Evolutionary conservation across 495 filamentous ascomycete species (phyloP), one percentile per base, ranked within the genome.

Genomic region (Xylaria venustula): DNA sequence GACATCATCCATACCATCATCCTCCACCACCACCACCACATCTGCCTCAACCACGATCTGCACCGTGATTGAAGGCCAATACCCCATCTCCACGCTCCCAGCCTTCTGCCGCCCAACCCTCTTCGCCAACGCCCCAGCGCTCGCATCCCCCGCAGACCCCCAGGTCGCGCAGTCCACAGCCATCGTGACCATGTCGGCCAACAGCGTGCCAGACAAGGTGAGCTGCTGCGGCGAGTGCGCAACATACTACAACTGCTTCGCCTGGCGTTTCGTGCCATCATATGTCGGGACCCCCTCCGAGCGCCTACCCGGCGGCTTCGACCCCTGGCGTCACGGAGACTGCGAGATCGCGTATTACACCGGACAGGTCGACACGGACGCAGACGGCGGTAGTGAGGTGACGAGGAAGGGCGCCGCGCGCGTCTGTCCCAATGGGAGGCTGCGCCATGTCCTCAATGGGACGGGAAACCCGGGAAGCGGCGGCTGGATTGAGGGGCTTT

Each of bases 221-320:
- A 64, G 65, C 56, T 71, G 68, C 58, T 71, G 68, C 57, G 64
- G 54, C n/a, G 61, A 64, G 50, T 71, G 68, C 54, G 68, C 66
- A 7, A 30, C 26, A 25, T 65, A 68, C 57, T 71, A 67, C 58
- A 71, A 71, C 57, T 71, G 68, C 51, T 57, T 67, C 40, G 66
- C 68, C 51, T 71, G 68, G 68, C 58, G 41, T 42, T 71, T 71
- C 45, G 40, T 67, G 5, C 68, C 68, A n/a, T 58, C 67, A 25
- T 67, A 66, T 53, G 58, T 53, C 12, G 55, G 51, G 19, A 15
- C 34, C 5, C 66, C 68, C 3, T 63, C 65, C 56, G n/a, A 57
- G 1, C 56, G 58, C 23, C 53, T 69, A 0, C 68, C 68, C 12
- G 68, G 66, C 19, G 68, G 66, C 4, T 71, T 71, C 41, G 66